Percentiles rank a stretch among this genome's conserved stretches.
phyloP scores from a whole-genome alignment of 2,329 filamentous ascomycete species.

The Ceratocystis eucalypticola region DNA sequence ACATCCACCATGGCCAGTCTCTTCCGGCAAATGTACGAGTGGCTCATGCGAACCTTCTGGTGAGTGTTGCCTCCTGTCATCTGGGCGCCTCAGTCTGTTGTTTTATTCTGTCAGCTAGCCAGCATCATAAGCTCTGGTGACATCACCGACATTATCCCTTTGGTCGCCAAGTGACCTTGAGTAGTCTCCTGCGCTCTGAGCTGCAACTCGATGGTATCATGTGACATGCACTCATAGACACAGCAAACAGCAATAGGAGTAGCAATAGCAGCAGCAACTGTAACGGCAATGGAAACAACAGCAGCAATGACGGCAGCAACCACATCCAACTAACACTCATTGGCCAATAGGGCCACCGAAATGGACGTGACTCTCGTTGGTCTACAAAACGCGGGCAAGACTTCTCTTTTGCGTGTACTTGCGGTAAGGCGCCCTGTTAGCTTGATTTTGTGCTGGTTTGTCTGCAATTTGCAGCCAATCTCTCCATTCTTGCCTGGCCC shows the following conservation, averaged over 20 bases:
- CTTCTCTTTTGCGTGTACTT: conserved; percentile 80
- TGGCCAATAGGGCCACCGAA: conserved; percentile 70
- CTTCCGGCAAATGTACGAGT: conserved; percentile 94
- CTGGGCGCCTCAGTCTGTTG: background rate
- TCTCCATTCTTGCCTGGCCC: background rate
- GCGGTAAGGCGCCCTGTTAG: conserved; percentile 54
- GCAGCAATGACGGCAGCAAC: background rate
- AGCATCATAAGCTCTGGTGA: background rate
- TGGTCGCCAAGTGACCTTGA: background rate
- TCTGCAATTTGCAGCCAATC: background rate
- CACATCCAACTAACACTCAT: conserved; percentile 5
- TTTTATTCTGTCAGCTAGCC: background rate
- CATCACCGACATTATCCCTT: background rate
- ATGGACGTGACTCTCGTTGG: conserved; percentile 99
- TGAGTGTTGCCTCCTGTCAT: conserved; percentile 34
- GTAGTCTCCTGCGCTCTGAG: background rate
- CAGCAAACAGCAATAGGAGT: background rate
- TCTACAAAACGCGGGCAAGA: conserved; percentile 95
- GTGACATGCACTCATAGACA: background rate
- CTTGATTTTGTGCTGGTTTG: background rate
- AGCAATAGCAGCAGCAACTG: background rate
- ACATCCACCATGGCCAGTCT: conserved; percentile 63
- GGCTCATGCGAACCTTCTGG: conserved; percentile 96
- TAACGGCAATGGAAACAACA: background rate
- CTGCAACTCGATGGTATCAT: background rate